These are phyloP conservation scores for Kodamaea leandrae DNA, from an alignment of 805 yeast genomes.

Conservation along the genomic window DNA sequence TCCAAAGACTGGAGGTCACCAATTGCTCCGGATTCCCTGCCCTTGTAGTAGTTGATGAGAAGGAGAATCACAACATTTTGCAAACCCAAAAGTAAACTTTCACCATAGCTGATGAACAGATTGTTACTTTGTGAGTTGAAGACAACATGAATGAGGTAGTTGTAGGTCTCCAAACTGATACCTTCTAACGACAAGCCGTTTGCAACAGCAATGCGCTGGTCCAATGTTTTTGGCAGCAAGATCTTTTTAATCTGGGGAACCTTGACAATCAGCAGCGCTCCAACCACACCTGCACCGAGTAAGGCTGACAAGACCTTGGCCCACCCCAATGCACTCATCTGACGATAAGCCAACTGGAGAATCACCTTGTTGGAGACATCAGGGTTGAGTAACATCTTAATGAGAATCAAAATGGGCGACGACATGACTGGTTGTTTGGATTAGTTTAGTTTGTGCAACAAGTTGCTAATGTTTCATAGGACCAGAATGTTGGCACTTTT, in stretches of 20 bases:
- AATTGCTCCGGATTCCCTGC: constrained; percentile 14
- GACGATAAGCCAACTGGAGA: constrained; percentile 35
- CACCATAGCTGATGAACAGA: constrained; percentile 41
- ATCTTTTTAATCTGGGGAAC: constrained; percentile 42
- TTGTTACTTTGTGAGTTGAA: constrained; percentile 35
- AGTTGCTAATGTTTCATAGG: no score
- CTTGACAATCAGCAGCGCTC: constrained; percentile 36
- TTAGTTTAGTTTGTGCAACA: no score
- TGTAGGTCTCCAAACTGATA: constrained; percentile 34
- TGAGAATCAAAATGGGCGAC: constrained; percentile 26
- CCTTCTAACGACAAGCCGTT: constrained; percentile 37
- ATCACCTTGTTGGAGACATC: constrained; percentile 39
- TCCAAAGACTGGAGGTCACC: constrained; percentile 3
- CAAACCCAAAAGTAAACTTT: constrained; percentile 35
- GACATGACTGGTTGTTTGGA: constrained; percentile 15
- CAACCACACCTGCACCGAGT: constrained; percentile 35
- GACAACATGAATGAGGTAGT: constrained; percentile 38
- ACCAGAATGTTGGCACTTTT: neutral
- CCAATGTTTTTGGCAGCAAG: constrained; percentile 23
- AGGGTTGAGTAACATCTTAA: constrained; percentile 37
- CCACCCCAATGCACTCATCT: constrained; percentile 32
- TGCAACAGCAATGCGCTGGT: constrained; percentile 29
- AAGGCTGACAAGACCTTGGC: constrained; percentile 32
- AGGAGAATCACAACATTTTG: constrained; percentile 39
- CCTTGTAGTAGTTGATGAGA: constrained; percentile 33